phyloP scores from a whole-genome alignment of 2,329 filamentous ascomycete species.

The Paradendryphiella salina region DNA sequence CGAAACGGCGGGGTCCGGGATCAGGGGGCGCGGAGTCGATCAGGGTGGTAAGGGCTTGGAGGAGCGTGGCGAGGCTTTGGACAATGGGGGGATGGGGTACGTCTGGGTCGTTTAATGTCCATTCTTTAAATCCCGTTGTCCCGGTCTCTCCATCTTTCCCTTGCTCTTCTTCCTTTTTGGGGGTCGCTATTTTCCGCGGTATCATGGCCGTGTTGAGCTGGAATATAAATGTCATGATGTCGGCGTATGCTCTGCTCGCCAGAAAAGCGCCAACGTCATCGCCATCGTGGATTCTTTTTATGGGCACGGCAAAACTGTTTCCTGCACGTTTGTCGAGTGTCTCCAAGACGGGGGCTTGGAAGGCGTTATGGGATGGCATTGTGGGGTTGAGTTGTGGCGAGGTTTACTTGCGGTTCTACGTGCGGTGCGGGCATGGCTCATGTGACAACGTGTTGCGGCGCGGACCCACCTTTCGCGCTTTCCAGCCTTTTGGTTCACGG shows the following conservation, averaged over 20 bases:
- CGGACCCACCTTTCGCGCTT: conserved; percentile 9
- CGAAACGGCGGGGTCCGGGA: conserved; percentile 83
- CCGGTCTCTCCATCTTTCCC: conserved; percentile 36
- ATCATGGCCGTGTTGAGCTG: conserved; percentile 89
- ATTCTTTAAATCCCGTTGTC: conserved; percentile 55
- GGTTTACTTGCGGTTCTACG: conserved; percentile 2
- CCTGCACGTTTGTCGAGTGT: conserved; percentile 25
- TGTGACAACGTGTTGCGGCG: conserved; percentile 27
- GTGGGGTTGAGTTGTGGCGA: conserved; percentile 15
- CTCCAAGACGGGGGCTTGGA: conserved; percentile 26
- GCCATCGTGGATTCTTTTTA: conserved; percentile 82
- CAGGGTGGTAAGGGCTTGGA: conserved; percentile 66
- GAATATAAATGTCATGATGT: conserved; percentile 83
- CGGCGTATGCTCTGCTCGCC: conserved; percentile 77
- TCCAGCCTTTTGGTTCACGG: background rate
- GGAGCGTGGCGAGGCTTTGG: conserved; percentile 65
- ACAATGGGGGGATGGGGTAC: conserved; percentile 61
- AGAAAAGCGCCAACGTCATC: conserved; percentile 82
- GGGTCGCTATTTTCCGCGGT: conserved; percentile 60
- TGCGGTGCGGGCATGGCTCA: conserved; percentile 10
- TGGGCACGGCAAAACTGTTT: conserved; percentile 64
- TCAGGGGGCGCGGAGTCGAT: conserved; percentile 82
- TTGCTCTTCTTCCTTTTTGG: conserved; percentile 24
- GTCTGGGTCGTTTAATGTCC: conserved; percentile 51
- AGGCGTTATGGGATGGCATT: conserved; percentile 27